Base-by-base conservation (phyloP, 371 early-diverging fungal genomes). In the Capillidium rhysosporum region DNA sequence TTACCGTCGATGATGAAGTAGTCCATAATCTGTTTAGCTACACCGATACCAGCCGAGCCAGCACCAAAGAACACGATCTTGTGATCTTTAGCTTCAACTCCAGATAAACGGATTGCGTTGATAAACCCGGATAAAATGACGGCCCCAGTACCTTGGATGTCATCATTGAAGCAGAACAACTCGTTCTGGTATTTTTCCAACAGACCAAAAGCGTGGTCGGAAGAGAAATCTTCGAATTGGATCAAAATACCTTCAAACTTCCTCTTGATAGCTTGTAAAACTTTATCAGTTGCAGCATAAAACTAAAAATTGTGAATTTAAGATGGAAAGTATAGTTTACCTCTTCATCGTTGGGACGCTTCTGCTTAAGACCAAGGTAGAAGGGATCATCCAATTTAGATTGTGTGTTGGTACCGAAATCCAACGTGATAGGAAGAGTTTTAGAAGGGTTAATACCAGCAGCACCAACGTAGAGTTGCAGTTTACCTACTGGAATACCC, bases 181-280 rank as follows among this genome's bases (percentile, higher is more conserved):
- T 72, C 66, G 41, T 82, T 49, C 52, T 81, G 77, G 64, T 86
- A 80, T 53, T 72, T 66, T 25, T 75, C 66, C 5, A 84, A 59
- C 10, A 86, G 59, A 1, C 75, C 84, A 65, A 84, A 84, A 1
- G 86, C 86, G 54, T 90, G 89, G 57, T 86, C 89, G 1, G 86
- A 77, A 8, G 86, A 82, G 62, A 89, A 92, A 61, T 92, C 93
- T 62, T 92, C 93, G 57, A 89, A 92, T 65, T 92, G 92, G 16
- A 92, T 75, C 48, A 92, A 61, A 39, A 89, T 61, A 9, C 77
- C 68, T 24, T 89, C 89, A 67, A 80, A 85, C 4, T 73, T 76
- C 10, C 62, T 61, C 24, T 68, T 70, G 46, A 92, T 61, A 12
- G 81, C 73, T 29, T 65, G 56, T 63, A 92, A 71, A n/a, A 89